A percentile compares a stretch with the other conserved stretches of the same genome.
Conservation (phyloP, 129 eudicot genomes). For the Glebionis coronaria region DNA sequence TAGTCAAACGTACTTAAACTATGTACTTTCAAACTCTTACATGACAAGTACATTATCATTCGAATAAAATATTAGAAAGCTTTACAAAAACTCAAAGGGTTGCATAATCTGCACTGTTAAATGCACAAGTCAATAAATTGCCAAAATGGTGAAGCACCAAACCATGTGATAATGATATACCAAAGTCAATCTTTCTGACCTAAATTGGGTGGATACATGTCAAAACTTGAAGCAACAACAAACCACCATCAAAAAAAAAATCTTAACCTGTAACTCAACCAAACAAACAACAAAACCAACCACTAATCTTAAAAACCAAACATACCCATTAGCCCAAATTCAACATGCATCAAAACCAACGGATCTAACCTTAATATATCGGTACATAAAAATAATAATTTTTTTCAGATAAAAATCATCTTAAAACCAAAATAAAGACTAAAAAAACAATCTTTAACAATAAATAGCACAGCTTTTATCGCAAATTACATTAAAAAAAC, state of each 20-base stretch:
- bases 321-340: conserved; percentile 10
- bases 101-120: conserved; percentile 13
- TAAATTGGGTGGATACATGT: conserved; percentile 35
- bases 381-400: neutral
- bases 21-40: neutral
- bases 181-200: conserved; percentile 29
- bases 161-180: conserved; percentile 25
- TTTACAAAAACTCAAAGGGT: neutral
- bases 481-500: too few species aligned
- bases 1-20: neutral
- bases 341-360: conserved; percentile 26
- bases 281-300: conserved; percentile 20
- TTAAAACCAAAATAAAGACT: too few species aligned
- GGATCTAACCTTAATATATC: conserved; percentile 24
- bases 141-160: conserved; percentile 28
- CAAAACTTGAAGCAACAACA: conserved; percentile 34
- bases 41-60: conserved; percentile 9
- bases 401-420: neutral
- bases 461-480: too few species aligned
- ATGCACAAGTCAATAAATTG: conserved; percentile 16
- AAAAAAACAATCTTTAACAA: conserved; percentile 11
- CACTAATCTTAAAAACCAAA: conserved; percentile 10
- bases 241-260: conserved; percentile 16
- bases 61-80: neutral
- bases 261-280: conserved; percentile 7